phyloP scores from a whole-genome alignment of 2,329 filamentous ascomycete genomes.

The Neonectria magnoliae region DNA sequence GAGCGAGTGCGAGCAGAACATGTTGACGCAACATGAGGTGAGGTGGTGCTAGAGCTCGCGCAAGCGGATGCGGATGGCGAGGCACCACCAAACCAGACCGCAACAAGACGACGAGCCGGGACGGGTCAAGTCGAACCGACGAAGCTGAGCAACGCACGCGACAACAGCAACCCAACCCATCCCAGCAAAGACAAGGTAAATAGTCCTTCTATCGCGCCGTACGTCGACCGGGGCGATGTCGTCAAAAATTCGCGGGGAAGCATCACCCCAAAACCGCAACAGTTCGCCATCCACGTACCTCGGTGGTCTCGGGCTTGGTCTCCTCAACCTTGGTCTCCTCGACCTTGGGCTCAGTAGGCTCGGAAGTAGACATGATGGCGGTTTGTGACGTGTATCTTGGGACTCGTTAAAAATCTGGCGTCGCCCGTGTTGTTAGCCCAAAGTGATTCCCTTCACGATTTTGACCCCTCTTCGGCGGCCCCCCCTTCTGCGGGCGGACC shows the following conservation, averaged over 20 bases:
- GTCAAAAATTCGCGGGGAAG: constrained; percentile 14
- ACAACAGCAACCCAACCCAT: not conserved
- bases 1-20: not conserved
- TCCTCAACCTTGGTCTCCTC: constrained; percentile 53
- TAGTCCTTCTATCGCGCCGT: not conserved
- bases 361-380: constrained; percentile 59
- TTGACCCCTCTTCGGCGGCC: constrained; percentile 22
- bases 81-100: constrained; percentile 4
- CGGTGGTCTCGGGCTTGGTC: constrained; percentile 43
- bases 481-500: constrained; percentile 2
- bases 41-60: not conserved
- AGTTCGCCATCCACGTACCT: constrained; percentile 36
- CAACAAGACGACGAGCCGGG: not conserved
- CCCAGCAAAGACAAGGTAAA: not conserved
- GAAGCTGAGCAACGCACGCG: not conserved
- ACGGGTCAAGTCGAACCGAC: not conserved
- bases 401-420: constrained; percentile 12
- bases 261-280: constrained; percentile 7
- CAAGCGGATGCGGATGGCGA: not conserved
- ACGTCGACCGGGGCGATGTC: constrained; percentile 9
- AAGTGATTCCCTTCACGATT: constrained; percentile 12
- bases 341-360: constrained; percentile 65
- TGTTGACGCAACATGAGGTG: not conserved
- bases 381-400: constrained; percentile 14
- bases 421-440: constrained; percentile 9